Base-by-base conservation (phyloP, 1,139 yeast genomes). In the Blastobotrys elegans region DNA sequence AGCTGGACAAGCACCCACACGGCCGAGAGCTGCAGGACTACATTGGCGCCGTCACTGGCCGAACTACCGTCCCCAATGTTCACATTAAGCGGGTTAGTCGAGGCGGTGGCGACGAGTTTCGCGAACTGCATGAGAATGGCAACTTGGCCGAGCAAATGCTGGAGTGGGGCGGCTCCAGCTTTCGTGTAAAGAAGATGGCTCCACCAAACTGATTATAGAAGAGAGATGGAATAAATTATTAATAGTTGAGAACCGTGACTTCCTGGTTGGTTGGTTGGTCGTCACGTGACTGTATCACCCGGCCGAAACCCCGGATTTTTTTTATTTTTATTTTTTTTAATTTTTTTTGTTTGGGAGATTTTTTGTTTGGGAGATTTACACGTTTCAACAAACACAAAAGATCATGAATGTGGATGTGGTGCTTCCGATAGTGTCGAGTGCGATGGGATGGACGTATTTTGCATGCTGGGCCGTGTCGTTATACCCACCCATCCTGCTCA, bases 81-180 rank as follows among this genome's bases (percentile, higher is more conserved):
- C 85, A 84, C 68, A 87, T 92, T 60, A 81, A 75, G 49, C 95
- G 95, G 50, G 72, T 84, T 63, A 94, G 88, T 68, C 79, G 90
- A 56, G 98, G 98, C 54, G 98, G 98, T 51, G 78, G 80, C 47
- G 97, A 89, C 65, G 97, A 88, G 53, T 79, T 92, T 62, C 71
- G 68, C 31, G 74, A 69, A 39, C 69, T 86, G 53, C 92, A 87
- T 59, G 71, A 71, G 22, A 69, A 72, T 2, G 82, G 81, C 38
- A 68, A 66, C 46, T 71, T 87, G 52, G 70, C 74, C 30, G 67
- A 67, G 3, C 67, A 65, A 51, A 69, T 85, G 62, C 70, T 67
- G 46, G 65, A 68, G 24, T 85, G 94, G 94, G 86, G 86, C n/a
- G 75, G 74, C 4, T 75, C 75, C 55, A 70, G 68, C 41, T 67